Conservation (phyloP, 768 basidiomycete genomes). For the Mrakia frigida region DNA sequence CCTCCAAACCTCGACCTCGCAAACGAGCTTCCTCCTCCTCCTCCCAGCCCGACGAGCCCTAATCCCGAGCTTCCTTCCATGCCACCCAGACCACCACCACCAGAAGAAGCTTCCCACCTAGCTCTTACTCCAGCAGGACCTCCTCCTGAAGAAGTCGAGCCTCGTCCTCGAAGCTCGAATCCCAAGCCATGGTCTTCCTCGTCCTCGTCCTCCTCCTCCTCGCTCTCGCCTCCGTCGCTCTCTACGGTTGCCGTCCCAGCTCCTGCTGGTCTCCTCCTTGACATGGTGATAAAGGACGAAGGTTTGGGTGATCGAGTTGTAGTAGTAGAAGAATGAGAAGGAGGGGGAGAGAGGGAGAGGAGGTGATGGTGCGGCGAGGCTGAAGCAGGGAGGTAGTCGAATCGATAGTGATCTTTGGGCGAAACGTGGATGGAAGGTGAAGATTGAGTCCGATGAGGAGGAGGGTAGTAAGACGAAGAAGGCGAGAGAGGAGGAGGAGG, state of each 20-base stretch:
- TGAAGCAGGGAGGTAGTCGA: slow-evolving; percentile 7
- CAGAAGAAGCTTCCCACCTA: slow-evolving; percentile 6
- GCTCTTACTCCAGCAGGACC: neutral
- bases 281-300: neutral
- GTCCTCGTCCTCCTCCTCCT: neutral
- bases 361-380: neutral
- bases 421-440: slow-evolving; percentile 1
- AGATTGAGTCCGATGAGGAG: slow-evolving; percentile 1
- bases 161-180: neutral
- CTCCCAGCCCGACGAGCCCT: neutral
- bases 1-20: neutral
- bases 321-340: too few relatives aligned
- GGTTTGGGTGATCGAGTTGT: neutral
- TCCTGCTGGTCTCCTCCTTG: neutral
- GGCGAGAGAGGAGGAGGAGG: neutral
- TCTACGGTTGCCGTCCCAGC: neutral
- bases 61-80: neutral
- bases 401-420: neutral
- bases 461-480: neutral
- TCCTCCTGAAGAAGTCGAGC: neutral
- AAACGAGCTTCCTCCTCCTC: slow-evolving; percentile 13
- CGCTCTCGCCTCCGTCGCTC: slow-evolving; percentile 2
- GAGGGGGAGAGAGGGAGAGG: neutral
- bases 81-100: neutral
- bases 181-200: neutral